Conservation (phyloP, 768 basidiomycete species). For the Mrakia gelida region DNA sequence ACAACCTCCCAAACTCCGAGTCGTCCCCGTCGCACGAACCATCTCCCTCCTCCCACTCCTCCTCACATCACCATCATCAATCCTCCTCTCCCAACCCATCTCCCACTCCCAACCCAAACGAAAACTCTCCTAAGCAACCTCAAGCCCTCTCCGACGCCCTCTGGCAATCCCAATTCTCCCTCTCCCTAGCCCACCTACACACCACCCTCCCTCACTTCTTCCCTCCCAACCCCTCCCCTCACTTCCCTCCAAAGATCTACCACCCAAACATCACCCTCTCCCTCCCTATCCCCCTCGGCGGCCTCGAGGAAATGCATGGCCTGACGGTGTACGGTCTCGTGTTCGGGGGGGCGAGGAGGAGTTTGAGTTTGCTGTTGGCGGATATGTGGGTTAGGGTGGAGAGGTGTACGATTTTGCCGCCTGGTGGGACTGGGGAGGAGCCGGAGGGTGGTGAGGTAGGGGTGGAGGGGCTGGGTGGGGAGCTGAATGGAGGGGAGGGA, state of each 20-base stretch:
- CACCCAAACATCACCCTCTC: neutral
- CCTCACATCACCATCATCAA: neutral
- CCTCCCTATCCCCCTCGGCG: neutral
- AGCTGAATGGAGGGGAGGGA: neutral
- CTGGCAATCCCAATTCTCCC: slow-evolving; percentile 11
- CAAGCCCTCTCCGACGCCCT: slow-evolving; percentile 16
- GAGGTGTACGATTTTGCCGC: slow-evolving; percentile 4
- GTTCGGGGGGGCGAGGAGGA: slow-evolving; percentile 1
- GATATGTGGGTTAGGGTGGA: slow-evolving; percentile 19
- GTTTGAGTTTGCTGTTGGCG: neutral
- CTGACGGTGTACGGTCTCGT: slow-evolving; percentile 6
- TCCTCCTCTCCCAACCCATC: neutral
- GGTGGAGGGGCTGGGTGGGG: neutral
- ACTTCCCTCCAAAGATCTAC: slow-evolving; percentile 21
- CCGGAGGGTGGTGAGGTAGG: neutral
- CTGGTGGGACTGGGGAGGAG: neutral
- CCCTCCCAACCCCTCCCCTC: neutral
- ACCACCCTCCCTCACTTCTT: slow-evolving; percentile 15
- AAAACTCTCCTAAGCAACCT: neutral
- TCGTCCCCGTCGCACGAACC: neutral
- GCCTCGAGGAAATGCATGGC: neutral
- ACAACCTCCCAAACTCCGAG: neutral
- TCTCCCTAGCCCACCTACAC: slow-evolving; percentile 16
- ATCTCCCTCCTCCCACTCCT: neutral
- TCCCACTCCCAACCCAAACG: neutral